Conservation (phyloP, 371 early-diverging fungal species). For the Mortierella sp. region DNA sequence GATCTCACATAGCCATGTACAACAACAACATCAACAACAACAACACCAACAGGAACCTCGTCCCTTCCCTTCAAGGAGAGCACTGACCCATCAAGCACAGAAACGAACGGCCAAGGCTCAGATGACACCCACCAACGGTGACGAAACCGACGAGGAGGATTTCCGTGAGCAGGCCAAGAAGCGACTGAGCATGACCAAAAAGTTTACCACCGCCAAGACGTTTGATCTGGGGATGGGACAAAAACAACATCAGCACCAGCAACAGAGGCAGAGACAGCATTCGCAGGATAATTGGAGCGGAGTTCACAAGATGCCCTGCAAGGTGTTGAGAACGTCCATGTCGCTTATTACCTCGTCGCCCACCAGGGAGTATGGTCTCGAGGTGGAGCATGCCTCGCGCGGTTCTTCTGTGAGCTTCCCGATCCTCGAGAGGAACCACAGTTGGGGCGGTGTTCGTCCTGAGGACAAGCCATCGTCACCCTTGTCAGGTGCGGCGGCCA, state of each 20-base stretch:
- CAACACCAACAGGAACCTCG: slow-evolving; percentile 8
- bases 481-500: neutral
- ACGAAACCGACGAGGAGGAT: slow-evolving; percentile 54
- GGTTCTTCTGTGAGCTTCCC: slow-evolving; percentile 16
- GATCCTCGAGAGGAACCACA: slow-evolving; percentile 33
- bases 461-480: neutral
- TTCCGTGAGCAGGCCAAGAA: slow-evolving; percentile 31
- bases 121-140: slow-evolving; percentile 15
- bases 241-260: neutral
- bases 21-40: slow-evolving; percentile 4
- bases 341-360: slow-evolving; percentile 32
- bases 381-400: slow-evolving; percentile 27
- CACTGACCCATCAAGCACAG: slow-evolving; percentile 35
- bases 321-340: slow-evolving; percentile 28
- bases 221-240: slow-evolving; percentile 7
- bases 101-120: slow-evolving; percentile 35
- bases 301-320: slow-evolving; percentile 21
- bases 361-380: slow-evolving; percentile 37
- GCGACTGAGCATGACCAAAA: slow-evolving; percentile 14
- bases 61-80: neutral
- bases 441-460: slow-evolving; percentile 11
- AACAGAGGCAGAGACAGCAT: slow-evolving; percentile 9
- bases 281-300: slow-evolving; percentile 12
- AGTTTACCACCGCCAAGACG: neutral
- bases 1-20: neutral